These are phyloP conservation scores for Pseudocercospora vitis DNA, from an alignment of 2,329 filamentous ascomycete species.

Conservation along the genomic window DNA sequence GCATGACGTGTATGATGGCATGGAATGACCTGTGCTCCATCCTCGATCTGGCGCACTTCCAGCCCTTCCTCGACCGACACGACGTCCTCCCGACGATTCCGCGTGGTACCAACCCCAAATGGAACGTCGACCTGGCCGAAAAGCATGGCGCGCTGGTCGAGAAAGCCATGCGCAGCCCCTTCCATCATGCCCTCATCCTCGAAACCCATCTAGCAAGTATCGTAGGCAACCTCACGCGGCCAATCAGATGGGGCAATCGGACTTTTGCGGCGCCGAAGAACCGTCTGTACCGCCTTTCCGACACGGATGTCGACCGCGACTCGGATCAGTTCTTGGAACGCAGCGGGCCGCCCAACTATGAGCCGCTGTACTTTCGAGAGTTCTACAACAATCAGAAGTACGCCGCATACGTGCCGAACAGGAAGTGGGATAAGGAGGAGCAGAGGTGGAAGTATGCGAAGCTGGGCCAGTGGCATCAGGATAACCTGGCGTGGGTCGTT, in stretches of 20 bases:
- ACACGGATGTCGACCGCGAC: constrained; percentile 47
- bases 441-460: constrained; percentile 52
- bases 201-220: constrained; percentile 52
- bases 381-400: constrained; percentile 57
- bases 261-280: constrained; percentile 16
- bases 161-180: constrained; percentile 48
- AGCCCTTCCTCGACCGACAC: constrained; percentile 51
- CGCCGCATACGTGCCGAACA: constrained; percentile 55
- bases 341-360: constrained; percentile 52
- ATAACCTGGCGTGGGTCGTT: constrained; percentile 41
- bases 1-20: constrained; percentile 55
- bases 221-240: constrained; percentile 48
- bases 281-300: constrained; percentile 48
- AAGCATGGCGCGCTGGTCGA: constrained; percentile 48
- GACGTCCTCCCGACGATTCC: constrained; percentile 55
- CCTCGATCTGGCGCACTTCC: constrained; percentile 60
- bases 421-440: constrained; percentile 53
- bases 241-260: constrained; percentile 18
- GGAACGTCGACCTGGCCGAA: constrained; percentile 52
- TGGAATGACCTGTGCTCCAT: constrained; percentile 58
- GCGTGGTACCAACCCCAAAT: constrained; percentile 49
- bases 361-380: constrained; percentile 58
- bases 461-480: constrained; percentile 38
- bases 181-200: constrained; percentile 54
- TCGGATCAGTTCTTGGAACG: constrained; percentile 55